Base-by-base conservation (phyloP, 495 filamentous ascomycete genomes). In the Aspergillus campestris region DNA sequence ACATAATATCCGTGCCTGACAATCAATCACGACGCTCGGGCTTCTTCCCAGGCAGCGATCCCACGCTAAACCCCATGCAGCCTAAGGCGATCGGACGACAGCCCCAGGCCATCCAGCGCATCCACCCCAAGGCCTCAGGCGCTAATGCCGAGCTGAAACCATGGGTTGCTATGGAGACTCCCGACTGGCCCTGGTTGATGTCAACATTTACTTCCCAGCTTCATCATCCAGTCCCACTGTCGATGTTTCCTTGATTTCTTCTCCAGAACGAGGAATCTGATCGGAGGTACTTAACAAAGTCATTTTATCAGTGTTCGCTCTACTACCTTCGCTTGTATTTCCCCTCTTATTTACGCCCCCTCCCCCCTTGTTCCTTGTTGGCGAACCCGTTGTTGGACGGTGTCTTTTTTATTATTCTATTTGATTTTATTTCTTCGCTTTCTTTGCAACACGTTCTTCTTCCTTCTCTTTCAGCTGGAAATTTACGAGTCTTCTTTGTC, bases 81-180 rank as follows among this genome's bases (percentile, higher is more conserved):
- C 18, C 18, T 24, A 24, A 24, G 18, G 18, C 18, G 18, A 24
- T 24, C 18, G 18, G 18, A 24, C 18, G 18, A 24, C 18, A 24
- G 18, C 18, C 18, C 18, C 18, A 24, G 18, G 18, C 18, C 18
- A n/a, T n/a, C n/a, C n/a, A n/a, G n/a, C n/a, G n/a, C 18, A 24
- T 24, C 1, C 2, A 4, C 18, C 4, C 18, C 18, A 24, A 24
- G 18, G 18, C 18, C 31, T 52, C 46, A 59, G 42, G 45, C 48
- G 34, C 30, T 30, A 40, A 47, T 48, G 27, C 33, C 45, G 24
- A 39, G 28, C 34, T 24, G 39, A 38, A 42, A 29, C 42, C 33
- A 8, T 27, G 35, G 28, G 66, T 70, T 70, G 61, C 65, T 49
- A 57, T 60, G 59, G 64, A 49, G 52, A 70, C 67, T 67, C 51